Conservation (phyloP, 352 stramenopile genomes). For the Phytopythium mirpurense region DNA sequence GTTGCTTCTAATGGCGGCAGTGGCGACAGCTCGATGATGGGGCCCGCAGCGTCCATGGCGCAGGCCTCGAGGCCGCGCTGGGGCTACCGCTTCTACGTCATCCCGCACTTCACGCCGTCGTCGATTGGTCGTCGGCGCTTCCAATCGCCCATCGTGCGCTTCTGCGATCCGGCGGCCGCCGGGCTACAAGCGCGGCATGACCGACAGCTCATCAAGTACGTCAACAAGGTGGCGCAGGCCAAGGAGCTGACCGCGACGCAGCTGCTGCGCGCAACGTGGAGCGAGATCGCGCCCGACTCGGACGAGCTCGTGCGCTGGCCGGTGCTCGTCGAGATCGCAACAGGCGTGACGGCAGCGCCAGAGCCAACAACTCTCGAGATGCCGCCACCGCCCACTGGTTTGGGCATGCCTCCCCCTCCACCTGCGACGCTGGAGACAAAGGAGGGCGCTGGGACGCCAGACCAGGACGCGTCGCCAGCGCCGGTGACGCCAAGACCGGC, state of each 20-base stretch:
- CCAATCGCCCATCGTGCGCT: conserved; percentile 22
- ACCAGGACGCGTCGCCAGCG: background rate
- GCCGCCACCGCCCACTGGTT: background rate
- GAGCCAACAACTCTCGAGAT: background rate
- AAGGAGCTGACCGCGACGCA: conserved; percentile 48
- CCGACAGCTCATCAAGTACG: conserved; percentile 66
- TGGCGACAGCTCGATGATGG: background rate
- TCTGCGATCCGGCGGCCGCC: conserved; percentile 10
- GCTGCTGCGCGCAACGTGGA: conserved; percentile 49
- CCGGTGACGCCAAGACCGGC: background rate
- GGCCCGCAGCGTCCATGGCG: too few species aligned
- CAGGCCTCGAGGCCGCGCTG: conserved; percentile 21
- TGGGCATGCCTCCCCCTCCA: background rate
- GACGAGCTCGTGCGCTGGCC: conserved; percentile 70
- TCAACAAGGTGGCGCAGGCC: conserved; percentile 51
- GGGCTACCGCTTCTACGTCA: conserved; percentile 73
- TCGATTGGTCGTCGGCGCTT: conserved; percentile 53
- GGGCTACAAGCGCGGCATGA: conserved; percentile 29
- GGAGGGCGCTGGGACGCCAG: background rate
- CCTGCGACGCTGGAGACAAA: background rate
- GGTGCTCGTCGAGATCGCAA: conserved; percentile 54
- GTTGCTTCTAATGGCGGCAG: background rate
- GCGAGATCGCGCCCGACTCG: conserved; percentile 49
- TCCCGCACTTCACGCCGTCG: conserved; percentile 52
- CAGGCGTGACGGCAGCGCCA: conserved; percentile 5